A percentile compares a stretch with the other conserved stretches of the same genome.
phyloP scores from a whole-genome alignment of 352 stramenopile genomes.

The Globisporangium acanthophoron region DNA sequence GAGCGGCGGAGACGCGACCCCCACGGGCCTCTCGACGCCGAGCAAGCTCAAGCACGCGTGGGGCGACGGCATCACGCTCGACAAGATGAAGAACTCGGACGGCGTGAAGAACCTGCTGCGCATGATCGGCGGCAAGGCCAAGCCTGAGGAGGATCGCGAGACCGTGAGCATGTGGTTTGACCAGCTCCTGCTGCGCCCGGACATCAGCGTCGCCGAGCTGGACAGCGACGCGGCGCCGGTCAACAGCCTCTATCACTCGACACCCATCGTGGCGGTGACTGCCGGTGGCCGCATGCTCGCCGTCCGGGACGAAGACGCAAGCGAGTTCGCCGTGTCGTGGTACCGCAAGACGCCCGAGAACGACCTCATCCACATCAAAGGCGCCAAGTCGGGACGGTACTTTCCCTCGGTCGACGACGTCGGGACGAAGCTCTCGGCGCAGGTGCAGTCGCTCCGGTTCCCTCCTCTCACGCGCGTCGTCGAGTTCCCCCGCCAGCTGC shows the following conservation, averaged over 20 bases:
- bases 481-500: conserved; percentile 36
- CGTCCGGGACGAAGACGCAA: conserved; percentile 51
- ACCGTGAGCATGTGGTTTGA: conserved; percentile 59
- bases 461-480: conserved; percentile 47
- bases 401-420: conserved; percentile 73
- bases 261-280: conserved; percentile 46
- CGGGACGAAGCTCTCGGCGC: conserved; percentile 41
- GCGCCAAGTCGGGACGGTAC: conserved; percentile 45
- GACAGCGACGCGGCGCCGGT: background rate
- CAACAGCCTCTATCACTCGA: conserved; percentile 35
- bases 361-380: conserved; percentile 66
- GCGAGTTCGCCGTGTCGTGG: conserved; percentile 62
- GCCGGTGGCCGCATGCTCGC: conserved; percentile 44
- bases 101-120: conserved; percentile 73
- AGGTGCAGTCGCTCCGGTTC: conserved; percentile 66
- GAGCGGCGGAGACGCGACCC: conserved; percentile 14
- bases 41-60: conserved; percentile 31
- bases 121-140: conserved; percentile 55
- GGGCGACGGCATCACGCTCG: conserved; percentile 39
- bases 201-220: conserved; percentile 18
- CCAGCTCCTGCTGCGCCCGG: conserved; percentile 43
- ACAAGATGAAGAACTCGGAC: conserved; percentile 61
- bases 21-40: conserved; percentile 13
- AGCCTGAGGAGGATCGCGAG: conserved; percentile 54
- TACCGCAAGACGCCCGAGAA: conserved; percentile 51